These are phyloP conservation scores for Colletotrichum theobromicola DNA, from an alignment of 2,329 filamentous ascomycete species.

Conservation along the genomic window DNA sequence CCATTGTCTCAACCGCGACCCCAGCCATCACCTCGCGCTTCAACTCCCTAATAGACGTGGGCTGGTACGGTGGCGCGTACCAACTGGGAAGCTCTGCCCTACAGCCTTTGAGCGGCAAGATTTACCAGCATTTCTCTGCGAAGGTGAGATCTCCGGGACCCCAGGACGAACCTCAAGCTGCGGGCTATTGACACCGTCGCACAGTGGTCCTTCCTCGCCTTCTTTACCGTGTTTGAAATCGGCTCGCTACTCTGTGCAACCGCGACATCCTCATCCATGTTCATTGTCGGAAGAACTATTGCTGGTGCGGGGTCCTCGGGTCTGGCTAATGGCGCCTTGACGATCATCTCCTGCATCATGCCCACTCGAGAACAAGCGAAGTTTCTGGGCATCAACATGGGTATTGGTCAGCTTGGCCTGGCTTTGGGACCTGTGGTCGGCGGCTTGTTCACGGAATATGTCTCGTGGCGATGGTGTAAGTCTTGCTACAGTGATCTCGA, in stretches of 20 bases:
- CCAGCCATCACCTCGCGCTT: constrained; percentile 42
- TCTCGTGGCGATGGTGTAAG: constrained; percentile 31
- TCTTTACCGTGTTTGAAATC: constrained; percentile 58
- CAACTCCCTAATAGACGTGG: constrained; percentile 45
- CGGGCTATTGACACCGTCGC: neutral
- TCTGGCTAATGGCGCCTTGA: constrained; percentile 56
- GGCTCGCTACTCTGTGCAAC: constrained; percentile 60
- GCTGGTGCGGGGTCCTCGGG: constrained; percentile 59
- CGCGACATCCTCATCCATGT: constrained; percentile 51
- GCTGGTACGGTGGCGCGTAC: constrained; percentile 46
- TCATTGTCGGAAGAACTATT: constrained; percentile 60
- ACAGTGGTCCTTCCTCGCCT: constrained; percentile 42
- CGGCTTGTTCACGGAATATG: constrained; percentile 23
- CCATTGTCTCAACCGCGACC: constrained; percentile 42
- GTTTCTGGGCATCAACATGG: constrained; percentile 24
- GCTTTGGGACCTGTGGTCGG: constrained; percentile 32
- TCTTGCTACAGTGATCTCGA: neutral
- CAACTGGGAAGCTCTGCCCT: constrained; percentile 44
- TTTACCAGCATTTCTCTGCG: constrained; percentile 43
- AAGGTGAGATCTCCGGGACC: constrained; percentile 32
- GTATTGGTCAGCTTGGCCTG: constrained; percentile 25
- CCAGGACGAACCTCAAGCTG: too few relatives aligned
- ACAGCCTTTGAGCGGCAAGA: constrained; percentile 46
- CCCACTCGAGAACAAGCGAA: constrained; percentile 44
- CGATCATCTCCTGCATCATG: constrained; percentile 48